Evolutionary conservation across 495 filamentous ascomycete genomes (phyloP), one percentile per base, ranked within the genome.

Genomic region (Wilcoxina mikolae): DNA sequence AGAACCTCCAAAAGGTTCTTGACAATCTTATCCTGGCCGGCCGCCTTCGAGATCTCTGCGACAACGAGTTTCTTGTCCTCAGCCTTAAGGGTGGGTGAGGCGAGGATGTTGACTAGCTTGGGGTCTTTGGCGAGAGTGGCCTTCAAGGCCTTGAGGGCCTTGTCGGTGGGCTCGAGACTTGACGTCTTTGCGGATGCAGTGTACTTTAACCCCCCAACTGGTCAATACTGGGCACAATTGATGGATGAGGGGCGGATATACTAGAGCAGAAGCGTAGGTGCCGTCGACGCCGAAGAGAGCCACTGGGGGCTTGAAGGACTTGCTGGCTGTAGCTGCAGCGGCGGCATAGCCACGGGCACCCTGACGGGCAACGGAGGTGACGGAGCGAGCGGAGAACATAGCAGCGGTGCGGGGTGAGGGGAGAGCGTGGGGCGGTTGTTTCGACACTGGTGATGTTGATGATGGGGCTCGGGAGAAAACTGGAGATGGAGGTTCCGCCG

Each of bases 231-330:
- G 44, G 11, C 29, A 28, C 17, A 22, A 11, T 11, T 27, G 15
- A 51, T 38, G 27, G 50, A 53, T 43, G 39, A 23, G n/a, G 51
- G 20, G n/a, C 51, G 55, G 55, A 71, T 80, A 69, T 87, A 98
- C 91, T 81, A 98, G 76, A 74, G 91, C 91, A 76, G 80, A 85
- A 66, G 91, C 93, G 74, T 98, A 98, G 67, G 90, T 96, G 65
- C 91, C 91, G 71, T 95, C 91, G 72, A 98, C 75, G 57, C 91
- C 91, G 72, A 85, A 98, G 59, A 98, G 76, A 53, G 88, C 78
- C 67, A 95, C 76, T 51, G 91, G 91, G 58, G 89, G 80, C 75
- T 84, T 89, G 66, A 80, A 72, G 9, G 38, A 29, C 25, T 28
- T 35, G 45, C 80, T 77, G 65, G 79, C 76, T 51, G 63, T 56